phyloP scores from a whole-genome alignment of 768 basidiomycete species.

The Lyophyllum decastes region DNA sequence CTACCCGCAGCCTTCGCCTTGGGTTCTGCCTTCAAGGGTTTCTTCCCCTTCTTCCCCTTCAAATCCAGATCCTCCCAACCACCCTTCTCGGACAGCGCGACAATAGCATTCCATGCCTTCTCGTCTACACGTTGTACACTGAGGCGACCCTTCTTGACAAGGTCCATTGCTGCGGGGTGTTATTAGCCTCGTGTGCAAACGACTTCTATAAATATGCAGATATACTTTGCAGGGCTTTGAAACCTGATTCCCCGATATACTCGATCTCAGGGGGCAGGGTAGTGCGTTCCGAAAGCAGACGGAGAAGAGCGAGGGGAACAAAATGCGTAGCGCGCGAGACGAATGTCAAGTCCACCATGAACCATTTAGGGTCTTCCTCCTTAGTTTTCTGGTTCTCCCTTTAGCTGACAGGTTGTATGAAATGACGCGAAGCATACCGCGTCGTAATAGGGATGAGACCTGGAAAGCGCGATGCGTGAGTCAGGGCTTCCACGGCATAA shows the following conservation, averaged over 20 bases:
- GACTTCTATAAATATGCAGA: not conserved
- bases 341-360: slow-evolving; percentile 86
- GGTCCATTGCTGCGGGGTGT: slow-evolving; percentile 61
- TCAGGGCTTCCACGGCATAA: slow-evolving; percentile 4
- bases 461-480: slow-evolving; percentile 18
- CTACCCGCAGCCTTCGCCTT: slow-evolving; percentile 18
- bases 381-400: slow-evolving; percentile 69
- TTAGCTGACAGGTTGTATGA: not conserved
- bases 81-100: slow-evolving; percentile 63
- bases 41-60: slow-evolving; percentile 33
- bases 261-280: slow-evolving; percentile 52
- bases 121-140: slow-evolving; percentile 83
- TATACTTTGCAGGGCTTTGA: slow-evolving; percentile 65
- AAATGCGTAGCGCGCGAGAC: slow-evolving; percentile 65
- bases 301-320: slow-evolving; percentile 76
- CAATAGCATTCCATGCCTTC: slow-evolving; percentile 64
- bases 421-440: slow-evolving; percentile 41
- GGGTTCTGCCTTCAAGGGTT: slow-evolving; percentile 19
- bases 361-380: slow-evolving; percentile 80
- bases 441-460: slow-evolving; percentile 81
- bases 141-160: slow-evolving; percentile 79
- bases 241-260: slow-evolving; percentile 67
- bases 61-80: slow-evolving; percentile 70
- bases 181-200: not conserved
- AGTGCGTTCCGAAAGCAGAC: slow-evolving; percentile 52